Conservation (phyloP, 129 eudicot genomes). For the Escallonia rubra region DNA sequence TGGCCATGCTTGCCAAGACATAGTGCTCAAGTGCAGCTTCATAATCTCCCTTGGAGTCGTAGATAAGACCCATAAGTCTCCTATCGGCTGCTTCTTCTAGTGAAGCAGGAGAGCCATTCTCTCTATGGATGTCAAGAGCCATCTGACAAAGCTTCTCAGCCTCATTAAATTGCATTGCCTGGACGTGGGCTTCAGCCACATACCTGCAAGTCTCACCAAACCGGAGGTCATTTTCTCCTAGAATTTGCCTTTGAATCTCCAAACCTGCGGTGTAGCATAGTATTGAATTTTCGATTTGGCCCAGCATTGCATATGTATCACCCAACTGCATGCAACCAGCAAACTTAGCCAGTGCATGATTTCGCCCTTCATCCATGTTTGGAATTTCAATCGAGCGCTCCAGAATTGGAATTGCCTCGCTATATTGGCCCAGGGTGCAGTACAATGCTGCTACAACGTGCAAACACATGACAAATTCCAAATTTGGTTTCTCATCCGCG, state of each 20-base stretch:
- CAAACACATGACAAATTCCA: slow-evolving; percentile 83
- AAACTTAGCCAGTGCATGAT: slow-evolving; percentile 79
- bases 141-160: slow-evolving; percentile 45
- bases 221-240: slow-evolving; percentile 70
- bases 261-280: slow-evolving; percentile 62
- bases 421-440: slow-evolving; percentile 43
- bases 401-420: slow-evolving; percentile 74
- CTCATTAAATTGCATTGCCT: slow-evolving; percentile 52
- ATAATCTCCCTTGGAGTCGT: slow-evolving; percentile 54
- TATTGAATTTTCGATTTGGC: slow-evolving; percentile 64
- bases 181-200: slow-evolving; percentile 64
- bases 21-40: slow-evolving; percentile 60
- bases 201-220: slow-evolving; percentile 80
- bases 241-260: slow-evolving; percentile 66
- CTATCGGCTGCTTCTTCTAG: slow-evolving; percentile 56
- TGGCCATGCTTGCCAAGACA: slow-evolving; percentile 45
- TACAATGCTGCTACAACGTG: slow-evolving; percentile 66
- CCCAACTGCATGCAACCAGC: slow-evolving; percentile 94
- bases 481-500: slow-evolving; percentile 41
- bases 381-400: slow-evolving; percentile 81
- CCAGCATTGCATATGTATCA: slow-evolving; percentile 77
- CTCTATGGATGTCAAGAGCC: slow-evolving; percentile 51
- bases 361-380: slow-evolving; percentile 56
- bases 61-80: slow-evolving; percentile 67
- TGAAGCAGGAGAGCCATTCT: slow-evolving; percentile 33